Evolutionary conservation across 2,329 filamentous ascomycete genomes (phyloP).

Genomic region (Cladophialophora yegresii): DNA sequence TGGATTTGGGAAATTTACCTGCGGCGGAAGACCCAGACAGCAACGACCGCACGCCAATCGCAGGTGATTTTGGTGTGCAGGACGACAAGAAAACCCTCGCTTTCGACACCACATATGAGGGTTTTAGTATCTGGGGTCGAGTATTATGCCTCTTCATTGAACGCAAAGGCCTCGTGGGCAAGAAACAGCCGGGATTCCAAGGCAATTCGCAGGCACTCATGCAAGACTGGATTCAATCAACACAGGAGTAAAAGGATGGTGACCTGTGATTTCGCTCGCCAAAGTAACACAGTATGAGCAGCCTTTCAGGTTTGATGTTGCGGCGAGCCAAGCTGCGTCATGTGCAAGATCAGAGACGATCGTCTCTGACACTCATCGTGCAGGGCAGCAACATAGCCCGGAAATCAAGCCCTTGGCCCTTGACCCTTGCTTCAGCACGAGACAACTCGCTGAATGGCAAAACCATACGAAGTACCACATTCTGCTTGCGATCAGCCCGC

Average conservation of each 20-base stretch:
- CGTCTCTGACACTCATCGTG: background rate
- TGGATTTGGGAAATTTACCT: conserved; percentile 33
- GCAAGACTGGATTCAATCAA: conserved; percentile 82
- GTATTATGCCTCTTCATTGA: conserved; percentile 89
- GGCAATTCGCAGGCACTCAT: conserved; percentile 67
- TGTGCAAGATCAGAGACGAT: background rate
- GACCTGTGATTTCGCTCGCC: conserved; percentile 8
- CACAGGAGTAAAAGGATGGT: conserved; percentile 57
- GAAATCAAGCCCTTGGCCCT: background rate
- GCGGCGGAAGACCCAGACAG: conserved; percentile 30
- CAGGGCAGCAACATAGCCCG: background rate
- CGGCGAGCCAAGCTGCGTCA: background rate
- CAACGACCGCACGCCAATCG: conserved; percentile 15
- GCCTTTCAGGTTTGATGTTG: background rate
- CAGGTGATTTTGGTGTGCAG: conserved; percentile 46
- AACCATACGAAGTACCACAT: background rate
- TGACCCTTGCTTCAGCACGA: background rate
- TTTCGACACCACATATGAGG: conserved; percentile 86
- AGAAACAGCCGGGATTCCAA: conserved; percentile 40
- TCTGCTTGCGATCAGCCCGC: background rate
- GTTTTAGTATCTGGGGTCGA: conserved; percentile 92
- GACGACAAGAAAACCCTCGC: conserved; percentile 85
- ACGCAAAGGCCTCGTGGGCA: conserved; percentile 59
- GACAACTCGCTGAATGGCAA: background rate
- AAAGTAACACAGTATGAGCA: background rate